Percentiles rank a stretch among this genome's conserved stretches.
Evolutionary conservation across 2,329 filamentous ascomycete species (phyloP).

Genomic region (Phaeoacremonium minimum): DNA sequence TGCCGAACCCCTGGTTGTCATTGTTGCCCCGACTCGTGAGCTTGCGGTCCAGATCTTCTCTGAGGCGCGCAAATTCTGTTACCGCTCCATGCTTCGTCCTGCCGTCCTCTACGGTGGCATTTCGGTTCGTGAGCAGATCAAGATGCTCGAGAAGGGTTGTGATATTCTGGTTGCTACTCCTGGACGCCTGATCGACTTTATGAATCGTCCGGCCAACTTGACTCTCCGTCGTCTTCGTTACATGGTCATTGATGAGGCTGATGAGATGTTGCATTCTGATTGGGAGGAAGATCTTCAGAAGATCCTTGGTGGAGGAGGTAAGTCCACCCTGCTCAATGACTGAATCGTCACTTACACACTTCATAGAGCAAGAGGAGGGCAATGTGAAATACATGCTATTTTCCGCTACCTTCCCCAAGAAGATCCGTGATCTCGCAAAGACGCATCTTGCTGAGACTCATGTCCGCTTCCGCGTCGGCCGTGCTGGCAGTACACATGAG

Average conservation of each 20-base stretch:
- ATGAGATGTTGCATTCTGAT: slow-evolving; percentile 79
- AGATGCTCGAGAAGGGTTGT: slow-evolving; percentile 76
- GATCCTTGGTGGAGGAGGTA: slow-evolving; percentile 79
- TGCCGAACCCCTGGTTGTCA: slow-evolving; percentile 83
- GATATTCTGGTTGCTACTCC: slow-evolving; percentile 87
- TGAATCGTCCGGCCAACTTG: slow-evolving; percentile 64
- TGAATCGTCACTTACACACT: slow-evolving; percentile 14
- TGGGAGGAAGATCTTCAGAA: slow-evolving; percentile 74
- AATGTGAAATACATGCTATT: slow-evolving; percentile 75
- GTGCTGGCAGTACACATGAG: slow-evolving; percentile 73
- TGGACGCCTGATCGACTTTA: slow-evolving; percentile 81
- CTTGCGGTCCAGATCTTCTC: slow-evolving; percentile 93
- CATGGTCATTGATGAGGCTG: slow-evolving; percentile 87
- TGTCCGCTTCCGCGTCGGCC: slow-evolving; percentile 80
- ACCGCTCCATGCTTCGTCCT: slow-evolving; percentile 90
- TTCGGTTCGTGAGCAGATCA: slow-evolving; percentile 63
- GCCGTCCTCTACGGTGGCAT: slow-evolving; percentile 86
- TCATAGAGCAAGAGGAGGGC: slow-evolving; percentile 68
- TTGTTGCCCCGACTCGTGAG: slow-evolving; percentile 85
- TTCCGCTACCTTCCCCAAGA: slow-evolving; percentile 88
- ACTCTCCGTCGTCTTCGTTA: slow-evolving; percentile 74
- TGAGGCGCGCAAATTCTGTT: slow-evolving; percentile 87
- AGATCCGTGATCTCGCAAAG: slow-evolving; percentile 70
- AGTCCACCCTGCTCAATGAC: slow-evolving; percentile 22
- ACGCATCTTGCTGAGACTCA: slow-evolving; percentile 71